phyloP scores from a whole-genome alignment of 352 stramenopile species.

The Plasmopara viticola region DNA sequence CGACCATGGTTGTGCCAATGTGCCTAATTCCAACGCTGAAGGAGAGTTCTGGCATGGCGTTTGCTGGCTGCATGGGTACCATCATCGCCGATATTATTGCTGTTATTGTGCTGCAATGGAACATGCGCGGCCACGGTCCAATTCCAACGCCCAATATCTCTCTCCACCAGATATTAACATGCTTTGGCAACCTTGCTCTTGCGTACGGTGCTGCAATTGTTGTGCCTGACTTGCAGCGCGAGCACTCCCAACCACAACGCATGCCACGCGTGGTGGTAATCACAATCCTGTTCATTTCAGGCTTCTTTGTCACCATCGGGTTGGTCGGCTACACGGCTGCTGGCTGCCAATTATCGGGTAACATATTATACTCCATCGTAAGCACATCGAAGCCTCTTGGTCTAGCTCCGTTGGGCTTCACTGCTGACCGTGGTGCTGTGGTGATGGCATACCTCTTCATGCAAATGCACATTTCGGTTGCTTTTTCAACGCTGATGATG shows the following conservation, averaged over 20 bases:
- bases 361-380: constrained; percentile 52
- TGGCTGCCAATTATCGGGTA: constrained; percentile 49
- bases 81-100: constrained; percentile 42
- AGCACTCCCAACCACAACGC: constrained; percentile 41
- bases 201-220: constrained; percentile 51
- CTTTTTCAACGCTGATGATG: constrained; percentile 40
- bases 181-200: constrained; percentile 44
- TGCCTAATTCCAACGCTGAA: constrained; percentile 30
- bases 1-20: constrained; percentile 10
- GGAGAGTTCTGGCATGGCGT: constrained; percentile 21
- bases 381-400: constrained; percentile 19
- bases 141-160: constrained; percentile 32
- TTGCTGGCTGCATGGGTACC: constrained; percentile 40
- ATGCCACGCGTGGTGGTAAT: constrained; percentile 49
- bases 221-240: constrained; percentile 43
- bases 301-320: constrained; percentile 39
- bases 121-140: constrained; percentile 36
- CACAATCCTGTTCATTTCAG: constrained; percentile 42
- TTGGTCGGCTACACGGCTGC: constrained; percentile 34
- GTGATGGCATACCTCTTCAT: constrained; percentile 56
- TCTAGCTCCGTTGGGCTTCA: constrained; percentile 41
- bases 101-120: constrained; percentile 33
- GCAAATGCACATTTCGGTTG: constrained; percentile 42
- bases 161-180: constrained; percentile 37
- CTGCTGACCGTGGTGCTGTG: constrained; percentile 30